Evolutionary conservation across 331 rosid species (phyloP), one percentile per base, ranked within the genome.

Genomic region (Spiraea crenata): DNA sequence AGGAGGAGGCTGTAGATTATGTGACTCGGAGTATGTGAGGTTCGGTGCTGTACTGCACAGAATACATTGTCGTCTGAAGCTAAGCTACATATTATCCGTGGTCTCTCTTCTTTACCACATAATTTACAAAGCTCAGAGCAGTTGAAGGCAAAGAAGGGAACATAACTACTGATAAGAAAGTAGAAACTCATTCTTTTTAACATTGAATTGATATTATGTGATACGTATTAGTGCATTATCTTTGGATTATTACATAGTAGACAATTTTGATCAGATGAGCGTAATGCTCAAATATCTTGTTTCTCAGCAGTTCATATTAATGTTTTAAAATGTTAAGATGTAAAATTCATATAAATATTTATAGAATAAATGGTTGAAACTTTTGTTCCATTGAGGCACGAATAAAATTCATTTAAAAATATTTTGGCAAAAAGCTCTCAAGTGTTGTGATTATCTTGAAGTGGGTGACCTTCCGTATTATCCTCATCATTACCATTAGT

Each of bases 1-100:
- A 93, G 98, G 97, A 83, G 69, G 96, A 89, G 84, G 83, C 82
- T 1, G 83, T 87, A 77, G 87, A 89, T 37, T 87, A 88, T 40
- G 81, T 90, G 51, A 84, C 82, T 62, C 63, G 42, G 61, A 87
- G 55, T 59, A 91, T 93, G 99, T 91, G 99, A 84, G 73, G 80
- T 77, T 40, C 17, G 4, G 31, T n/a, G n/a, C 50, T n/a, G 13
- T 45, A 42, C 44, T 44, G 5, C 14, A 6, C 11, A 4, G 35
- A 34, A 14, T 56, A 9, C 9, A n/a, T 13, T 52, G 40, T 8
- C 8, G 15, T 40, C 19, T 63, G 59, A 52, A 25, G 41, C 73
- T 76, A 67, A 55, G 75, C 73, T 41, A 67, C 74, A 5, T 67
- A 2, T 25, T 25, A 14, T 52, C 67, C 51, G 25, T 52, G 67